These are phyloP conservation scores for Dissophora globulifera DNA, from an alignment of 192 early-diverging fungal genomes.

Conservation along the genomic window DNA sequence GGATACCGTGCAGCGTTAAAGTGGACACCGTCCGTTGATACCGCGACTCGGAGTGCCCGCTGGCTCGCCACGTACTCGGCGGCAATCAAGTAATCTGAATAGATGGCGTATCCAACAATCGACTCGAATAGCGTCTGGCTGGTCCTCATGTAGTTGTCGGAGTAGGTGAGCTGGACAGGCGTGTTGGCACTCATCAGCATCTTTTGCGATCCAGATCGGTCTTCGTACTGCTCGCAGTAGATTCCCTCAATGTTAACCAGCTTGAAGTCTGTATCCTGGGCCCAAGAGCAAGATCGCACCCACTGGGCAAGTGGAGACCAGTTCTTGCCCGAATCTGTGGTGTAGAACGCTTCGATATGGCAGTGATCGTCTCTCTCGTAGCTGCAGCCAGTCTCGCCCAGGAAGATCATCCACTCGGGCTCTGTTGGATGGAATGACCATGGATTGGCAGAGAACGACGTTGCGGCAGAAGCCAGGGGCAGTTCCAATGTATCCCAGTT, in stretches of 20 bases:
- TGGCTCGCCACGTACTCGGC: slow-evolving; percentile 64
- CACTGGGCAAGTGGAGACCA: slow-evolving; percentile 77
- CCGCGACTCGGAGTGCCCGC: slow-evolving; percentile 62
- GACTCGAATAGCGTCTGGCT: slow-evolving; percentile 67
- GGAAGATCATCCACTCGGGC: slow-evolving; percentile 83
- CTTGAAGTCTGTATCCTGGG: slow-evolving; percentile 66
- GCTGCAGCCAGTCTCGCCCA: slow-evolving; percentile 69
- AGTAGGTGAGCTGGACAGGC: slow-evolving; percentile 72
- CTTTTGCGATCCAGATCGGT: slow-evolving; percentile 68
- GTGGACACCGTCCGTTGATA: slow-evolving; percentile 78
- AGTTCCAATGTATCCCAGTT: slow-evolving; percentile 66
- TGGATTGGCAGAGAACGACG: slow-evolving; percentile 63
- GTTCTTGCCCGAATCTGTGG: slow-evolving; percentile 72
- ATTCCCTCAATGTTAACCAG: slow-evolving; percentile 65
- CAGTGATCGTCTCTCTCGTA: slow-evolving; percentile 62
- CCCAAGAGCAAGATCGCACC: slow-evolving; percentile 79
- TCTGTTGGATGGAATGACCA: slow-evolving; percentile 85
- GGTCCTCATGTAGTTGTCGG: slow-evolving; percentile 65
- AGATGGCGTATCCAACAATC: slow-evolving; percentile 83
- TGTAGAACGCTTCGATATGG: slow-evolving; percentile 77
- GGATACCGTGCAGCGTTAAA: slow-evolving; percentile 85
- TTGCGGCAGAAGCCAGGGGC: slow-evolving; percentile 70
- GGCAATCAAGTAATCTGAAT: slow-evolving; percentile 83
- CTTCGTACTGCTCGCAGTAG: slow-evolving; percentile 78
- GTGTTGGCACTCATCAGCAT: slow-evolving; percentile 55